Evolutionary conservation across 2,329 filamentous ascomycete species (phyloP), one percentile per base, ranked within the genome.

Genomic region (Pseudocercospora ulei): DNA sequence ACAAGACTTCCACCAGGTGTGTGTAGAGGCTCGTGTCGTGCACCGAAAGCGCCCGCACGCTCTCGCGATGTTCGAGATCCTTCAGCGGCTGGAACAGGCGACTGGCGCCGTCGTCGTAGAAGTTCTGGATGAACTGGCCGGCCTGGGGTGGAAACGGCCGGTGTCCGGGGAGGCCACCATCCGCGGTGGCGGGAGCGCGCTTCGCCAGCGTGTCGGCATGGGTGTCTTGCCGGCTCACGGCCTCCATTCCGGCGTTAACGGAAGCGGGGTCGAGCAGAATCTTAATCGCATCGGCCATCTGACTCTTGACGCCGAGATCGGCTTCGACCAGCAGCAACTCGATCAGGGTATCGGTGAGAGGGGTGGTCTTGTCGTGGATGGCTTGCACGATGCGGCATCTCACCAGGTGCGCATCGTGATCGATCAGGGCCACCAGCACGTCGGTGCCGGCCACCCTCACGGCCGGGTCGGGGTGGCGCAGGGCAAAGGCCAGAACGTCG

Each of bases 321-420:
- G 83, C 80, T 64, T 98, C 90, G 1, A 90, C 78, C 30, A 96
- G 72, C 1, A 98, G 72, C 26, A 98, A 70, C 52, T 95, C 88
- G 42, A 96, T 93, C 25, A 98, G 67, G 0, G 84, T 92, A 58
- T 96, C 90, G 1, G 86, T 95, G 38, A 98, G 65, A 3, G 85
- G 84, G 2, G 79, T 76, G 51, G 83, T 78, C 57, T 87, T 87
- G 49, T 95, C 86, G 49, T 81, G 80, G 46, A 95, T 80, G 50
- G 93, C 85, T 46, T 86, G 84, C 61, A 94, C 88, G 53, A 96
- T 87, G 38, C 88, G 92, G 50, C 81, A 78, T 33, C 90, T 81
- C 58, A 98, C 88, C 80, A 95, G 86, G 52, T 86, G 76, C 2
- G 88, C 82, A 54, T 98, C 90, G 57, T 96, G 87, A 54, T 98